phyloP scores from a whole-genome alignment of 2,329 filamentous ascomycete species.

The Venturia aucupariae region DNA sequence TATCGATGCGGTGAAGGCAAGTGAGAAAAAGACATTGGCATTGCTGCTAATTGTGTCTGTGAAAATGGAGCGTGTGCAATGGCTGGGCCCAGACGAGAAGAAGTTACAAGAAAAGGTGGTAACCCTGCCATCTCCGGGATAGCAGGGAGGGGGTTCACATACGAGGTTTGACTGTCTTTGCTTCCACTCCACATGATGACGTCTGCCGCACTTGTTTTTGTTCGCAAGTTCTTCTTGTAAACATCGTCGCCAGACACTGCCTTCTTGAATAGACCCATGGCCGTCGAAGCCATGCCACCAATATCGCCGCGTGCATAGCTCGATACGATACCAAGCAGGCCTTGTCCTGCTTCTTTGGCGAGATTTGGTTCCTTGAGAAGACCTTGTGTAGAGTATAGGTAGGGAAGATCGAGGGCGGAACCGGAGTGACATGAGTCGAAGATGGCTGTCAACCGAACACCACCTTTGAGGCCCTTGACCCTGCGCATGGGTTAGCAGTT shows the following conservation, averaged over 20 bases:
- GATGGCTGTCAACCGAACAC: slow-evolving; percentile 74
- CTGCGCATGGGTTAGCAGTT: slow-evolving; percentile 21
- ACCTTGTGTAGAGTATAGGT: slow-evolving; percentile 72
- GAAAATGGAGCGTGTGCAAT: background rate
- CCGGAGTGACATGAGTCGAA: slow-evolving; percentile 77
- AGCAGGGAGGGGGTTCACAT: slow-evolving; percentile 35
- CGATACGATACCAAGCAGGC: slow-evolving; percentile 60
- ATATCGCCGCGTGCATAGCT: slow-evolving; percentile 80
- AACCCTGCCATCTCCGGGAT: background rate
- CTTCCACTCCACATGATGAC: slow-evolving; percentile 97
- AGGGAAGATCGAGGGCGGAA: slow-evolving; percentile 66
- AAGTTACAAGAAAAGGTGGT: background rate
- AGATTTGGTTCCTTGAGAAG: slow-evolving; percentile 73
- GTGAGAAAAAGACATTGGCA: background rate
- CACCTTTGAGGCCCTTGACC: slow-evolving; percentile 66
- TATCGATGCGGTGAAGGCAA: background rate
- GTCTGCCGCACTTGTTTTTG: slow-evolving; percentile 88
- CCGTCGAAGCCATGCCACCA: slow-evolving; percentile 65
- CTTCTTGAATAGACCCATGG: slow-evolving; percentile 82
- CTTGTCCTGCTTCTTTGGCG: slow-evolving; percentile 68
- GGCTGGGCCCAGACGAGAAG: background rate
- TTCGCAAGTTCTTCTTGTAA: slow-evolving; percentile 71
- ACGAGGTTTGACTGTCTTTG: slow-evolving; percentile 92
- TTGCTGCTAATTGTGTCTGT: background rate
- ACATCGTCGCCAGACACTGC: slow-evolving; percentile 70